phyloP scores from a whole-genome alignment of 2,329 filamentous ascomycete species.

The Penicillium palitans region DNA sequence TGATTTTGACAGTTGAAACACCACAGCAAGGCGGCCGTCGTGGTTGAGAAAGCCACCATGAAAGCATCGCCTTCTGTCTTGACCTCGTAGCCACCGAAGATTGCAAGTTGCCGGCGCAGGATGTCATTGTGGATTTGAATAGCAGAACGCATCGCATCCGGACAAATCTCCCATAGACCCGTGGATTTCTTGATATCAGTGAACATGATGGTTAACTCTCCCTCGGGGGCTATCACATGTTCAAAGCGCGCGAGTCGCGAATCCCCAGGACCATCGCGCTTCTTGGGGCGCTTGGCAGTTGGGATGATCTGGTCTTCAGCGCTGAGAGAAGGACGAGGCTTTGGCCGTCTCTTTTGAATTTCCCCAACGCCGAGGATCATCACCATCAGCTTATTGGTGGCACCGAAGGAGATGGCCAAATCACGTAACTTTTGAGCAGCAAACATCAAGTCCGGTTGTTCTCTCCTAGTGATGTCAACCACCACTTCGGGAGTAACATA shows the following conservation, averaged over 20 bases:
- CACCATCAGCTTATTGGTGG: constrained; percentile 94
- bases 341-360: constrained; percentile 77
- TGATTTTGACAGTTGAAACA: constrained; percentile 90
- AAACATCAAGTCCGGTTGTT: constrained; percentile 87
- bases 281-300: constrained; percentile 64
- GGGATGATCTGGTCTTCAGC: constrained; percentile 64
- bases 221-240: constrained; percentile 87
- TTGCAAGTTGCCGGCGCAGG: constrained; percentile 87
- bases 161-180: constrained; percentile 91
- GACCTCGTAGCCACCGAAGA: constrained; percentile 96
- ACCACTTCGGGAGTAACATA: constrained; percentile 86
- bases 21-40: constrained; percentile 92
- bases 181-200: constrained; percentile 99
- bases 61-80: constrained; percentile 99
- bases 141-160: constrained; percentile 90
- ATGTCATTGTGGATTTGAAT: constrained; percentile 98
- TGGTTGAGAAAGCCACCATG: constrained; percentile 97
- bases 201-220: constrained; percentile 90
- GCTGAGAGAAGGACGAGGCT: constrained; percentile 79
- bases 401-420: constrained; percentile 91
- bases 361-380: constrained; percentile 97
- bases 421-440: constrained; percentile 93
- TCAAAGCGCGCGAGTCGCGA: constrained; percentile 84
- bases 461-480: constrained; percentile 84
- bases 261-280: constrained; percentile 66